Evolutionary conservation across 2,329 filamentous ascomycete species (phyloP), one percentile per base, ranked within the genome.

Genomic region (Elsinoe ampelina): DNA sequence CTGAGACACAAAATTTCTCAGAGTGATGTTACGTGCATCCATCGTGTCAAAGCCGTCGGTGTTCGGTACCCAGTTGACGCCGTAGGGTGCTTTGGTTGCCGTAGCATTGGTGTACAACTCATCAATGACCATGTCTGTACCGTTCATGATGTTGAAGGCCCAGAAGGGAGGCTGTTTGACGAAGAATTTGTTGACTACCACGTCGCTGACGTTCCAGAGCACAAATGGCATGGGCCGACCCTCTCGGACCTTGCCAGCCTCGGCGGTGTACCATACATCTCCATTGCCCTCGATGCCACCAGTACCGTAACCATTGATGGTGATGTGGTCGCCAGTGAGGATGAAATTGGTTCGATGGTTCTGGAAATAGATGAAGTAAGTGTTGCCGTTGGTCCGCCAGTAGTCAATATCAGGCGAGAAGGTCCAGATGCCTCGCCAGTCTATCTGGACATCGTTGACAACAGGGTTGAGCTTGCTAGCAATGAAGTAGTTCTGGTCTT

Each of bases 31-130:
- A 7, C 68, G 61, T 1, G 71, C 72, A 60, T 81, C 78, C 77
- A 81, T 80, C 0, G 79, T 81, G 60, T 81, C 73, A 59, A 80
- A 80, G 2, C 78, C 79, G 63, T 80, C 78, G 0, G 78, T 80
- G 60, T 81, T 81, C 63, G 80, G 77, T 1, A 80, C 77, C 78
- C 77, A 80, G 57, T 80, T 81, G 4, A 62, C 64, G 1, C 77
- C 77, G n/a, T 69, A 74, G 0, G 77, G 77, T 3, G 76, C 78
- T 52, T 75, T 65, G 1, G 75, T 67, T 0, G 75, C 73, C 0
- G 78, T 80, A 2, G 75, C 75, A 63, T 81, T 80, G 60, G 67
- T 67, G 35, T 72, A 69, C 41, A 81, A 76, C 59, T 80, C 75
- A 55, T 77, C 70, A 58, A 81, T 76, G 51, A 65, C 67, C 65